phyloP scores from a whole-genome alignment of 495 filamentous ascomycete species.

The Xylaria scruposa region DNA sequence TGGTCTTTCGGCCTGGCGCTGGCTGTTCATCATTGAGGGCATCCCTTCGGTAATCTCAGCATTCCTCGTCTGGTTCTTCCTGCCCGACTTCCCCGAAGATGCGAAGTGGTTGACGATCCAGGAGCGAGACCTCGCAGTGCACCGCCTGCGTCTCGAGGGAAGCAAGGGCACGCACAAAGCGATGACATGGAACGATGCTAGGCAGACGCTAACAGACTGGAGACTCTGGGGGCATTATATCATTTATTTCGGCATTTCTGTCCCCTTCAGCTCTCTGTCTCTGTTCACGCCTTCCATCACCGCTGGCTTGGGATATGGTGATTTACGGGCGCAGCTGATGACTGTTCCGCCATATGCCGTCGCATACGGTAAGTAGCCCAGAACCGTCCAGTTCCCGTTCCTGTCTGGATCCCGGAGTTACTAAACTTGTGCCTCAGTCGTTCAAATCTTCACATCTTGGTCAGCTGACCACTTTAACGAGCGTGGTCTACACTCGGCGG shows the following conservation, averaged over 20 bases:
- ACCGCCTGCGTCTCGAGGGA: slow-evolving; percentile 62
- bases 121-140: slow-evolving; percentile 70
- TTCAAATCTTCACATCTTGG: slow-evolving; percentile 63
- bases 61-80: slow-evolving; percentile 69
- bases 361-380: slow-evolving; percentile 57
- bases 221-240: slow-evolving; percentile 72
- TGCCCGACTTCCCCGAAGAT: slow-evolving; percentile 79
- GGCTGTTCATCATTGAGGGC: slow-evolving; percentile 80
- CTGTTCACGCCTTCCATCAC: slow-evolving; percentile 85
- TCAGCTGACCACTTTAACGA: slow-evolving; percentile 74
- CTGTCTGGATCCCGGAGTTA: background rate
- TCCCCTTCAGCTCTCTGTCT: slow-evolving; percentile 78
- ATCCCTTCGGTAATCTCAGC: slow-evolving; percentile 68
- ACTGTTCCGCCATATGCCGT: slow-evolving; percentile 82
- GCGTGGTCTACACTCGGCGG: slow-evolving; percentile 65
- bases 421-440: slow-evolving; percentile 42
- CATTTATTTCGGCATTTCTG: slow-evolving; percentile 69
- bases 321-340: slow-evolving; percentile 70
- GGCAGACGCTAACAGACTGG: slow-evolving; percentile 72
- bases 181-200: slow-evolving; percentile 74
- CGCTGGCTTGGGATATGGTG: slow-evolving; percentile 70
- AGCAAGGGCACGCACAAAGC: slow-evolving; percentile 68
- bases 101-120: slow-evolving; percentile 69
- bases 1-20: slow-evolving; percentile 72
- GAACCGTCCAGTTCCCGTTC: background rate